Evolutionary conservation across 495 filamentous ascomycete species (phyloP), one percentile per base, ranked within the genome.

Genomic region (Trichoderma gamsii): DNA sequence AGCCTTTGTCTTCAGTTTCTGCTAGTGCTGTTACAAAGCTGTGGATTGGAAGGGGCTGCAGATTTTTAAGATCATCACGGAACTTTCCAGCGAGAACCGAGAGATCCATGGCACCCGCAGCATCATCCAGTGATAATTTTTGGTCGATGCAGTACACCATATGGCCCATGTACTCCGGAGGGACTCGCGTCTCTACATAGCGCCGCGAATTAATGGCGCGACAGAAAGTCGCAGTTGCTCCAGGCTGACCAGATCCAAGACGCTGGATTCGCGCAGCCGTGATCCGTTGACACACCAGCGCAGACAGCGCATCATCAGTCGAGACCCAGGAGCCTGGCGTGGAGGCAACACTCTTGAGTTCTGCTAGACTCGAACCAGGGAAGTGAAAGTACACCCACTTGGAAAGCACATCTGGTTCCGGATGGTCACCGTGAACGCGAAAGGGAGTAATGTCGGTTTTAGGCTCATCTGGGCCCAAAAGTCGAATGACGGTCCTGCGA

Each of bases 211-310:
- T 78, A n/a, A 87, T 77, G 21, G 84, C 82, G 15, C 86, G 82
- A 11, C 79, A 76, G 25, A 86, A 76, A 8, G 76, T 79, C 51
- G 74, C 73, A 7, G 67, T 49, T n/a, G 44, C n/a, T 16, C n/a
- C 44, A 49, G 44, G 41, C 16, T 68, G 56, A n/a, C 46, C 73
- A 0, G 76, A 67, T 7, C 70, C 67, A 1, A 85, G 71, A 38
- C 82, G 80, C 2, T 74, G 69, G 4, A 76, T 68, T 18, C 86
- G 81, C 4, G 76, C 79, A 32, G 79, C 78, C 5, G 73, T 73
- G n/a, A 86, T 69, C 56, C 74, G 79, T 73, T 84, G 79, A 80
- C 80, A 88, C 67, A 82, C 70, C 38, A 85, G 83, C 15, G 84
- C 82, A 21, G 73, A 83, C 8, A 87, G 73, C 15, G 80, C 78